Evolutionary conservation across 1,284 basidiomycete species (phyloP), one percentile per base, ranked within the genome.

Genomic region (Bondarzewia mesenterica): DNA sequence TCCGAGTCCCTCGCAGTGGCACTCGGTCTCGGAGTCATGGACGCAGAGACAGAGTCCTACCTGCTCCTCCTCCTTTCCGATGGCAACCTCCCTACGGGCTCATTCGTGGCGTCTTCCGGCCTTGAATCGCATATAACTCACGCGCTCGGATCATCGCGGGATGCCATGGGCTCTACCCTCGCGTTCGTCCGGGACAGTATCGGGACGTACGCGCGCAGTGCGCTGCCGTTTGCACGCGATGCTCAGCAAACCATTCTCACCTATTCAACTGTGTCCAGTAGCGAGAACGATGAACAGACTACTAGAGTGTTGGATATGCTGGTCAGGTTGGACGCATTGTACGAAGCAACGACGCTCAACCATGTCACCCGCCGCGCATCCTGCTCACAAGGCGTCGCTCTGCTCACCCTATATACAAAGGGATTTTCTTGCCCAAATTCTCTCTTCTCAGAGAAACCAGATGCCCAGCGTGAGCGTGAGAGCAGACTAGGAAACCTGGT

Each of bases 91-190:
- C 93, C 92, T 1, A 89, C 87, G 6, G 92, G 92, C 26, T 85
- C 92, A 0, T 95, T 95, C 60, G 89, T 95, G 46, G 89, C 93
- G 0, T 94, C 93, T 0, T 82, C 91, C 1, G 95, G 95, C 1
- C 77, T 98, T 48, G 95, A 99, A 62, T 92, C 92, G 0, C 94
- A 85, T 61, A 67, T 80, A 27, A 85, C 89, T 35, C 95, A 99
- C 64, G 94, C 93, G 0, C 88, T 94, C 58, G 66, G 82, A 32
- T n/a, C 5, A n/a, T 7, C 59, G 65, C 12, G 53, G 68, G 59
- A 63, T 54, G 59, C 61, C 37, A 57, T 62, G 38, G 60, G 62
- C 12, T 58, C 63, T 12, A 73, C 77, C 5, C 60, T 80, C 50
- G 71, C 74, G 36, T 94, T 91, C 62, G 56, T 93, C 16, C 73